phyloP scores from a whole-genome alignment of 139 green algal species.

The Coelastrella sp. region DNA sequence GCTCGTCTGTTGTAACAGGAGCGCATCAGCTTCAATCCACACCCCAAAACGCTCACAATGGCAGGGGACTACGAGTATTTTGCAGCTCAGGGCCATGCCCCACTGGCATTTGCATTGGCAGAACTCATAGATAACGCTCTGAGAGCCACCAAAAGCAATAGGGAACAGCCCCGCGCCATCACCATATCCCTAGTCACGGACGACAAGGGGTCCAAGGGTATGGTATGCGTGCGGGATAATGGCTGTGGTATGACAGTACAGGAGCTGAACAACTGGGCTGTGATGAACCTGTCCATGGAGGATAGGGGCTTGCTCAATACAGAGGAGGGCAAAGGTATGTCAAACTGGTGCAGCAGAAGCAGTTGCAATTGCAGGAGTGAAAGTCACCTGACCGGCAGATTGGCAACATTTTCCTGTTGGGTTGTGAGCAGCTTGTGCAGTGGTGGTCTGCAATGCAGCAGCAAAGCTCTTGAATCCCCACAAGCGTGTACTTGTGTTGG shows the following conservation, averaged over 20 bases:
- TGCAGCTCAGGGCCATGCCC: conserved; percentile 79
- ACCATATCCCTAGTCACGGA: conserved; percentile 65
- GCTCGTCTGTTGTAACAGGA: conserved; percentile 55
- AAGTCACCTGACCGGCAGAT: too few species aligned
- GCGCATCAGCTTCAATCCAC: conserved; percentile 81
- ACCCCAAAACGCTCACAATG: conserved; percentile 89
- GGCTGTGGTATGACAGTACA: conserved; percentile 60
- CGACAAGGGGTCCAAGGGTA: conserved; percentile 46
- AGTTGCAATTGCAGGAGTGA: background rate
- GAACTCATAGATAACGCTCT: conserved; percentile 90
- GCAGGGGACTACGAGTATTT: conserved; percentile 92
- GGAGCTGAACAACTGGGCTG: conserved; percentile 84
- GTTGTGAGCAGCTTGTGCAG: too few species aligned
- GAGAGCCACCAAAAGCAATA: conserved; percentile 68
- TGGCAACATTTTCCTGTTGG: too few species aligned
- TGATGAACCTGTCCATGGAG: conserved; percentile 91
- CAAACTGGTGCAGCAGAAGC: background rate
- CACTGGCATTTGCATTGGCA: conserved; percentile 84
- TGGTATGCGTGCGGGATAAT: conserved; percentile 83
- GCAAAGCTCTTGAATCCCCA: too few species aligned
- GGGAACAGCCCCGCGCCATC: conserved; percentile 57
- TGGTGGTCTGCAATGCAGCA: too few species aligned
- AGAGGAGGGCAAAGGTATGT: conserved; percentile 31
- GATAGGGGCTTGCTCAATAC: conserved; percentile 68
- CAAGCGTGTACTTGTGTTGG: background rate